Conservation (phyloP, 148 eudicot genomes). For the Chenopodium suecicum region DNA sequence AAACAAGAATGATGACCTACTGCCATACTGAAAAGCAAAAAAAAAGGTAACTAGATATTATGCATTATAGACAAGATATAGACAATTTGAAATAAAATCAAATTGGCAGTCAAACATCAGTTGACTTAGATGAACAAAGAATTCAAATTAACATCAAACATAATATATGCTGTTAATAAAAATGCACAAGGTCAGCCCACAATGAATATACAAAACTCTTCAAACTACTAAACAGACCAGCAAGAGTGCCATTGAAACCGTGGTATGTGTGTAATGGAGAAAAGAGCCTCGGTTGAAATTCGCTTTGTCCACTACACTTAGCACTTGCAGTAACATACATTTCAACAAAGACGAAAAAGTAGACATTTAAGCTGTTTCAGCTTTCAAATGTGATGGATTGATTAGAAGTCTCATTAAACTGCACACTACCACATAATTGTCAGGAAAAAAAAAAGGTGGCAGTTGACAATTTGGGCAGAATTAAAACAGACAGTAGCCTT, state of each 20-base stretch:
- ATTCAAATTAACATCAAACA: not conserved
- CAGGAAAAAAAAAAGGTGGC: not conserved
- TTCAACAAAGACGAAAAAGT: not conserved
- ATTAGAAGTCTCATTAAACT: not conserved
- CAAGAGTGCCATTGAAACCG: not conserved
- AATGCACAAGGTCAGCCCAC: not conserved
- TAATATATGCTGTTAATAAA: not conserved
- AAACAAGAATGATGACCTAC: not conserved
- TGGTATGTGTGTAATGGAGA: too few species aligned
- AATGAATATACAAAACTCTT: too few species aligned
- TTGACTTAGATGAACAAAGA: not conserved
- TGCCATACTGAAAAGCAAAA: not conserved
- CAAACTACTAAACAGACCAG: too few species aligned
- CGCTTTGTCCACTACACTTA: not conserved
- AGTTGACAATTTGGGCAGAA: not conserved
- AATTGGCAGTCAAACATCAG: not conserved
- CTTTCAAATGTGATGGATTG: not conserved
- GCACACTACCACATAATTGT: not conserved
- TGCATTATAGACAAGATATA: not conserved
- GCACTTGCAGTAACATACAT: not conserved
- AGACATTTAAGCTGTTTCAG: not conserved
- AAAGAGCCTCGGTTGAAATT: too few species aligned
- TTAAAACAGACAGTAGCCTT: not conserved
- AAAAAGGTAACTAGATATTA: too few species aligned
- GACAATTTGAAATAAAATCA: not conserved